Conservation (phyloP, 2,329 filamentous ascomycete genomes). For the Helotiales sp. region DNA sequence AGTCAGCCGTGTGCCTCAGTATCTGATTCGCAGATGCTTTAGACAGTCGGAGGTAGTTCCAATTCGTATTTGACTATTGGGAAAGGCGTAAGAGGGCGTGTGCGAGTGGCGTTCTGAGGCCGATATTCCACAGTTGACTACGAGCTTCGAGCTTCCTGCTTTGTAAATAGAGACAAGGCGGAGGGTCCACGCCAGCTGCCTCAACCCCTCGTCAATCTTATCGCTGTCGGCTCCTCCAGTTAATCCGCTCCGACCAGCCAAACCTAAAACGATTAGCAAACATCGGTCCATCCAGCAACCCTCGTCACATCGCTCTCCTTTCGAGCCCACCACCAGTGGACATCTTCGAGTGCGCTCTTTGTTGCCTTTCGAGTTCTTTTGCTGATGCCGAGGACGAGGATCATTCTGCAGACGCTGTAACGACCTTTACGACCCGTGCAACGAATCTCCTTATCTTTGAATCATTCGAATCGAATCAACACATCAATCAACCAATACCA, state of each 20-base stretch:
- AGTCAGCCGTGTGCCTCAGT: neutral
- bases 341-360: constrained; percentile 32
- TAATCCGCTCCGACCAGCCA: constrained; percentile 7
- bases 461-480: constrained; percentile 14
- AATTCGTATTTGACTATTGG: neutral
- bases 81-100: neutral
- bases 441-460: constrained; percentile 43
- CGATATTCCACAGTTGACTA: neutral
- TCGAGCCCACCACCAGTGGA: constrained; percentile 33
- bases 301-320: constrained; percentile 9
- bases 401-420: constrained; percentile 29
- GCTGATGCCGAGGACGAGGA: constrained; percentile 19
- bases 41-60: neutral
- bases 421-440: constrained; percentile 41
- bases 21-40: neutral
- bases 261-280: neutral
- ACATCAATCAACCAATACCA: neutral
- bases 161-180: constrained; percentile 12
- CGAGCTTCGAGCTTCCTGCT: constrained; percentile 12
- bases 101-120: neutral
- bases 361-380: constrained; percentile 16
- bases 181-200: neutral
- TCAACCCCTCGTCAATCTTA: constrained; percentile 13
- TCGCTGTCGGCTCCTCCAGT: neutral
- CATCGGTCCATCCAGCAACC: neutral